Conservation (phyloP, 2,329 filamentous ascomycete genomes). For the Fusarium verrucosum region DNA sequence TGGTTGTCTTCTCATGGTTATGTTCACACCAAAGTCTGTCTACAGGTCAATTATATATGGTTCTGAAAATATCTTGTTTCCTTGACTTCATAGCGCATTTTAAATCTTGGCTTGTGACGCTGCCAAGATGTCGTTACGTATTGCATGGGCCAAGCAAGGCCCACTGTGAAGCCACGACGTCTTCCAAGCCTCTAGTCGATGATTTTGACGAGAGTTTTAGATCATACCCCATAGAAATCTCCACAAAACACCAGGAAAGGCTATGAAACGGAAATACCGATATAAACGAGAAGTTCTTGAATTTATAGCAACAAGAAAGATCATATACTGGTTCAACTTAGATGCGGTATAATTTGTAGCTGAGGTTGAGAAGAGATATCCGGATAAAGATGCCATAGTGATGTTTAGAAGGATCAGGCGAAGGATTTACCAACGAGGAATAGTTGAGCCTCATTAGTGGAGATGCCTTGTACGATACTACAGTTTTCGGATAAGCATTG, state of each 20-base stretch:
- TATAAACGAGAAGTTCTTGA: too few relatives aligned
- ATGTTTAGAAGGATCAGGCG: too few relatives aligned
- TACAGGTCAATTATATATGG: neutral
- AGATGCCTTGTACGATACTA: too few relatives aligned
- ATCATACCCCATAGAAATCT: neutral
- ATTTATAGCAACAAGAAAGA: too few relatives aligned
- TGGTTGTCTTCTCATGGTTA: neutral
- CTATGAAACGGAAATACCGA: neutral
- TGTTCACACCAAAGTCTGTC: neutral
- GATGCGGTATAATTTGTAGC: too few relatives aligned
- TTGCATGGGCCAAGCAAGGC: neutral
- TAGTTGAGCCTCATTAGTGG: too few relatives aligned
- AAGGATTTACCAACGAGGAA: too few relatives aligned
- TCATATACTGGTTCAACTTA: too few relatives aligned
- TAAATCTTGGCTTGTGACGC: slow-evolving; percentile 4
- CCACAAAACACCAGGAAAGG: neutral
- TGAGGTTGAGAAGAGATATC: too few relatives aligned
- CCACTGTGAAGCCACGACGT: neutral
- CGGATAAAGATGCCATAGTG: too few relatives aligned
- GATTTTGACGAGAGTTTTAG: neutral
- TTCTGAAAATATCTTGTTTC: neutral
- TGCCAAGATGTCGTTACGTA: slow-evolving; percentile 13
- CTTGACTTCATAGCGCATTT: neutral
- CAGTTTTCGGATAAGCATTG: too few relatives aligned
- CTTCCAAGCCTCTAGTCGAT: too few relatives aligned